phyloP scores from a whole-genome alignment of 179 eudicot genomes.

The Beta macrorhiza region DNA sequence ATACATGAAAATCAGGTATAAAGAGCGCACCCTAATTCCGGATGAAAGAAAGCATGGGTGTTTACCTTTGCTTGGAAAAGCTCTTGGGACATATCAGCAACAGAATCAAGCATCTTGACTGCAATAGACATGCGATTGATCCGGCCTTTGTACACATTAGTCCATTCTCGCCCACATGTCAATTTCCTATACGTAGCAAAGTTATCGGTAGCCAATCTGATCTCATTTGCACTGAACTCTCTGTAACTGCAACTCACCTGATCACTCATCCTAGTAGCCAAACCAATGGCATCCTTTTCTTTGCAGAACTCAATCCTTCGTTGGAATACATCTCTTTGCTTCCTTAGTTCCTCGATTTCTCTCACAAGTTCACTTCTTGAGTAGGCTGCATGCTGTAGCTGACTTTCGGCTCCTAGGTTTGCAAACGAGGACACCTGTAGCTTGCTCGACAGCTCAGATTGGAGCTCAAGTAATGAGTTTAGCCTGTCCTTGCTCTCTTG shows the following conservation, averaged over 20 bases:
- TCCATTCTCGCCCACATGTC: slow-evolving; percentile 44
- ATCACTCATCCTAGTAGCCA: slow-evolving; percentile 35
- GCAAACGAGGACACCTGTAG: slow-evolving; percentile 44
- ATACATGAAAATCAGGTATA: too few relatives aligned
- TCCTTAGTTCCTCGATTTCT: slow-evolving; percentile 65
- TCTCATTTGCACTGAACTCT: slow-evolving; percentile 62
- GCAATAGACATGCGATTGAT: slow-evolving; percentile 50
- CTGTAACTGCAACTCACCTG: slow-evolving; percentile 39
- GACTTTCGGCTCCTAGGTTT: slow-evolving; percentile 43
- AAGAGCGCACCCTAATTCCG: too few relatives aligned
- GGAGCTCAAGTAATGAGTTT: slow-evolving; percentile 52
- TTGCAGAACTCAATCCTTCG: slow-evolving; percentile 68
- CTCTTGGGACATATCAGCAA: slow-evolving; percentile 36
- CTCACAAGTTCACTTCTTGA: slow-evolving; percentile 46
- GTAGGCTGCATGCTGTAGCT: slow-evolving; percentile 44
- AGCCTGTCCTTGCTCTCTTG: slow-evolving; percentile 58
- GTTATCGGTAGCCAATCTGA: slow-evolving; percentile 55
- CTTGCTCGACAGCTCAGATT: slow-evolving; percentile 58
- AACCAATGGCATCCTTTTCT: slow-evolving; percentile 69
- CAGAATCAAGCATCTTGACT: slow-evolving; percentile 40
- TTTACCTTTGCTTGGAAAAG: slow-evolving; percentile 54
- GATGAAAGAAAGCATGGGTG: not conserved
- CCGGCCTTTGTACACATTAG: slow-evolving; percentile 55
- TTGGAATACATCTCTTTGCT: slow-evolving; percentile 58
- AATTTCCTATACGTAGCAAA: slow-evolving; percentile 52